Percentiles rank a stretch among this genome's conserved stretches.
Evolutionary conservation across 2,329 filamentous ascomycete genomes (phyloP).

Genomic region (Pezicula rhizophila): DNA sequence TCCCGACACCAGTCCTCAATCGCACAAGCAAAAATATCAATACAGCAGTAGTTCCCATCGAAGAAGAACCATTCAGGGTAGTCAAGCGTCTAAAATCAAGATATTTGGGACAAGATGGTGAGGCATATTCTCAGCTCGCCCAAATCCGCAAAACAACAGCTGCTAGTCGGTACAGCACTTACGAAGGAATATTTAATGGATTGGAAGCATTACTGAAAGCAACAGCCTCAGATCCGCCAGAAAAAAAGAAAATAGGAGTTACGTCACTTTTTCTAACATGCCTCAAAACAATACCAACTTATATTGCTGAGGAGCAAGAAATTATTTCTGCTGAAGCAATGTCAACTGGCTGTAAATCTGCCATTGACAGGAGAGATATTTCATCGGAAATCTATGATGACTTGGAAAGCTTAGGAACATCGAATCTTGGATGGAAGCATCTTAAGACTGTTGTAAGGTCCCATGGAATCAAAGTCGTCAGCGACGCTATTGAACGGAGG

Average conservation of each 20-base stretch:
- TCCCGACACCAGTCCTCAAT: constrained; percentile 27
- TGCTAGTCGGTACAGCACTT: constrained; percentile 29
- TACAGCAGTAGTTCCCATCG: neutral
- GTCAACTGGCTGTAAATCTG: constrained; percentile 29
- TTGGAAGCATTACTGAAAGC: constrained; percentile 39
- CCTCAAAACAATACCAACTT: constrained; percentile 41
- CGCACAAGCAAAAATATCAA: constrained; percentile 16
- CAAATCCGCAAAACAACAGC: constrained; percentile 27
- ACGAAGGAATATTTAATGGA: constrained; percentile 39
- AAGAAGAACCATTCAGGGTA: neutral
- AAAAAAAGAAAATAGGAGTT: constrained; percentile 19
- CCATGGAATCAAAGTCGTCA: constrained; percentile 39
- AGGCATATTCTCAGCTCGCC: constrained; percentile 11
- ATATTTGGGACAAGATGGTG: constrained; percentile 6
- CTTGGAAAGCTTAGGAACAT: constrained; percentile 37
- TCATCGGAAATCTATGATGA: constrained; percentile 43
- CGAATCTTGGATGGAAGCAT: constrained; percentile 38
- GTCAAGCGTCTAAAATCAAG: constrained; percentile 5
- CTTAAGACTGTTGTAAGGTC: constrained; percentile 39
- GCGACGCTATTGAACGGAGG: constrained; percentile 35
- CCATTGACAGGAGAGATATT: constrained; percentile 29
- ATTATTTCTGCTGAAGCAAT: constrained; percentile 34
- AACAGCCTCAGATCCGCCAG: constrained; percentile 24
- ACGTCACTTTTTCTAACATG: constrained; percentile 44
- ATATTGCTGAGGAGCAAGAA: constrained; percentile 39